Evolutionary conservation across 768 basidiomycete species (phyloP), one percentile per base, ranked within the genome.

Genomic region (Tephrocybe sp.): DNA sequence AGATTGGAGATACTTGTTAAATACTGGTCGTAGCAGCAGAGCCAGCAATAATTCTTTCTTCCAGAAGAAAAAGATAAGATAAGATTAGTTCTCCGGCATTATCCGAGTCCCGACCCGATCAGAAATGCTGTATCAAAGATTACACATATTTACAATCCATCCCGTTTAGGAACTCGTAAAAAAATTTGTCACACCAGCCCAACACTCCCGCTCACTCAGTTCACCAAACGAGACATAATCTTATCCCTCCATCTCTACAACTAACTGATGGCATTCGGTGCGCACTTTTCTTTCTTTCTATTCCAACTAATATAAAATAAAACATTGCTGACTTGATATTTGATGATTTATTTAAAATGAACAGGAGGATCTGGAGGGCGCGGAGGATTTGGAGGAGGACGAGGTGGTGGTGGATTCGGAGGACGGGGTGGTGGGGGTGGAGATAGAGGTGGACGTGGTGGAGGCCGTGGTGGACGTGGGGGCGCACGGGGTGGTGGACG

Each of bases 291-390:
- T 12, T 20, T 36, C 22, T 11, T 22, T 30, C 10, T 17, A 13
- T 2, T 23, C 10, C 0, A 16, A 23, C 4, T 47, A 42, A 26
- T 26, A 3, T 26, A 26, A 26, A 26, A n/a, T n/a, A n/a, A 3
- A 26, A 3, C 26, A 7, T 26, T 26, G 7, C 26, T 26, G 26
- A 26, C 26, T 26, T 3, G 26, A 26, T 26, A 26, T 26, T 26
- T 47, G 33, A 19, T 45, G 19, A 50, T 34, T 35, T 39, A 32
- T 35, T 35, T 7, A 10, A 38, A 23, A 44, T 26, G 30, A 17
- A 20, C 44, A 76, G 76, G 76, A 61, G 73, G 70, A 73, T 77
- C 87, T 68, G 91, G 91, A 53, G 84, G 85, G 62, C 84, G 90
- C 55, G 89, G 89, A 31, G 85, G 84, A 59, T 85, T 84, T 69